Conservation (phyloP, 1,139 yeast genomes). For the Candida tunisiensis region DNA sequence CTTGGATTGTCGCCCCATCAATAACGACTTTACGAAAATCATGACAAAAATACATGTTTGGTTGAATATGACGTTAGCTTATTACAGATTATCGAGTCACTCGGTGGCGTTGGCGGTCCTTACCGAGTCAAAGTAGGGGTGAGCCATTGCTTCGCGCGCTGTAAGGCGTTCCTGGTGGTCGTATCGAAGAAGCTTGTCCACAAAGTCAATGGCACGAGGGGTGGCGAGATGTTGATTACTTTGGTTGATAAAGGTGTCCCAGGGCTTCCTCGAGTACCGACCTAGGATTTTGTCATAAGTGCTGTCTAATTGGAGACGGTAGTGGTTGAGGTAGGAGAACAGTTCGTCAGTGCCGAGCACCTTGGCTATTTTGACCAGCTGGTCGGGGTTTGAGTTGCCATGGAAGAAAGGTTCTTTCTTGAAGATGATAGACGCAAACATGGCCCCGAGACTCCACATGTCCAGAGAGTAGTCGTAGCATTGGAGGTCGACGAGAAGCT, state of each 20-base stretch:
- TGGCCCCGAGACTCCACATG: slow-evolving; percentile 94
- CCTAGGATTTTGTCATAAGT: slow-evolving; percentile 72
- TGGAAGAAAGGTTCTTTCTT: slow-evolving; percentile 96
- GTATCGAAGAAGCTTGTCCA: slow-evolving; percentile 69
- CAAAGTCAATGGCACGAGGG: slow-evolving; percentile 61
- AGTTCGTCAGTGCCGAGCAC: slow-evolving; percentile 86
- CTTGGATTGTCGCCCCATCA: no score
- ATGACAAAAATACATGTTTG: no score
- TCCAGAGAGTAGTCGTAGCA: slow-evolving; percentile 92
- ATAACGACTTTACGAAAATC: no score
- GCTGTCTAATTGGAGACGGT: slow-evolving; percentile 56
- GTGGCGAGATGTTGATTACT: slow-evolving; percentile 56
- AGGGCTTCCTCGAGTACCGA: slow-evolving; percentile 70
- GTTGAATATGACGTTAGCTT: no score
- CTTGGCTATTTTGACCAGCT: slow-evolving; percentile 83
- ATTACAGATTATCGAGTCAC: no score
- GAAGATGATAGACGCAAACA: slow-evolving; percentile 94
- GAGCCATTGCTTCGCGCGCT: slow-evolving; percentile 89
- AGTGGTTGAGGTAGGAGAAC: slow-evolving; percentile 54
- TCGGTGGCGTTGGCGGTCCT: no score
- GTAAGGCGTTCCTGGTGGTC: slow-evolving; percentile 94
- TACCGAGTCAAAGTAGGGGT: slow-evolving; percentile 44
- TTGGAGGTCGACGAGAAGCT: slow-evolving; percentile 79
- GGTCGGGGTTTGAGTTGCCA: slow-evolving; percentile 93
- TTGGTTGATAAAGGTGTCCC: slow-evolving; percentile 66